phyloP scores from a whole-genome alignment of 2,329 filamentous ascomycete species.

The Trichoderma koningii region DNA sequence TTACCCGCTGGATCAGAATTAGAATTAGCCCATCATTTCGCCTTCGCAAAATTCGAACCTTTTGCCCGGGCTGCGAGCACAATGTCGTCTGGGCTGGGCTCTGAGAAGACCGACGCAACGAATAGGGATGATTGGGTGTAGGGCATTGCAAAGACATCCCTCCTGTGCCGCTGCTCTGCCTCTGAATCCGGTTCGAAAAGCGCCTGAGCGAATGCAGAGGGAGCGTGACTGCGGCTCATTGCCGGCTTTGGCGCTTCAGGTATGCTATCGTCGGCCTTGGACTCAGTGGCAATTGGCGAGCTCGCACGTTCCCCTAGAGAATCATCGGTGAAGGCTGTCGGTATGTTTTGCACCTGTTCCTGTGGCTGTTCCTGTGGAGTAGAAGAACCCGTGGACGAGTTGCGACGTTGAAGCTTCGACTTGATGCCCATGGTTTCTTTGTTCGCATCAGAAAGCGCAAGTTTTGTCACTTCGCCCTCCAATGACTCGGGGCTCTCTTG shows the following conservation, averaged over 20 bases:
- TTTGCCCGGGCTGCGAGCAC: conserved; percentile 85
- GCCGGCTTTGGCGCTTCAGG: conserved; percentile 28
- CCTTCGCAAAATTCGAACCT: conserved; percentile 68
- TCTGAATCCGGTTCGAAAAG: conserved; percentile 51
- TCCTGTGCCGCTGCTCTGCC: conserved; percentile 35
- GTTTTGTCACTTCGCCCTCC: conserved; percentile 37
- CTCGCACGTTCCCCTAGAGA: neutral
- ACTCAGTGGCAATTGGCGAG: neutral
- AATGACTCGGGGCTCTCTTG: conserved; percentile 34
- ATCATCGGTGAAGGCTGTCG: neutral
- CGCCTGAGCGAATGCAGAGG: conserved; percentile 60
- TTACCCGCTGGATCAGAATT: conserved; percentile 57
- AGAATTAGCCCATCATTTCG: conserved; percentile 55
- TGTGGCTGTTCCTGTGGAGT: neutral
- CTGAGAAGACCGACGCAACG: conserved; percentile 68
- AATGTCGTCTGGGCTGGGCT: conserved; percentile 88
- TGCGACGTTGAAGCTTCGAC: neutral
- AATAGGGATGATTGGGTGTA: conserved; percentile 54
- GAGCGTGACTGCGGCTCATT: conserved; percentile 36
- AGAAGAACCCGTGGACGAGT: neutral
- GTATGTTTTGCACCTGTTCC: neutral
- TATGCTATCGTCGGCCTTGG: neutral
- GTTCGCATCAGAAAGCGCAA: conserved; percentile 37
- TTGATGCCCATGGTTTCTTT: conserved; percentile 37
- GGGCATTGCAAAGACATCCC: conserved; percentile 48